Evolutionary conservation across 148 eudicot species (phyloP), one percentile per base, ranked within the genome.

Genomic region (Chenopodium berlandieri): DNA sequence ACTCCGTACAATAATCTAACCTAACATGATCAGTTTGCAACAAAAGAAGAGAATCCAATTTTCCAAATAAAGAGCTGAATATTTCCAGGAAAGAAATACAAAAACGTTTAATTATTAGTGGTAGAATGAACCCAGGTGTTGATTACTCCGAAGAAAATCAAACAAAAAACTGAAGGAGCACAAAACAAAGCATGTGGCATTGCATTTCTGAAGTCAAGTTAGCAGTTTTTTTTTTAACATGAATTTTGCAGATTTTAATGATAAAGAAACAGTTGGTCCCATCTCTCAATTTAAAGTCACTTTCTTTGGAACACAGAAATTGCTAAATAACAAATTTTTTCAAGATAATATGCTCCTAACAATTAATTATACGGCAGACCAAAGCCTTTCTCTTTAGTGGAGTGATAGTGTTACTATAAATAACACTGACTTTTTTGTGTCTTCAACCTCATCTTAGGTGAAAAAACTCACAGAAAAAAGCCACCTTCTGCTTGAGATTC

Each of bases 401-500:
- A 25, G 31, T 65, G 69, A 7, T 23, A 65, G 32, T 65, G 31
- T 27, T 27, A 27, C 27, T 27, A 27, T 27, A 27, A 27, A 27
- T 27, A 27, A 27, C 0, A 0, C 27, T 0, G 27, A 27, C 27
- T 27, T 27, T 27, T 27, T 27, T 27, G 27, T 27, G 27, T 27
- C 27, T 27, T 27, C 13, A 65, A 25, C 69, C 30, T 27, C n/a
- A 65, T n/a, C 1, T 0, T 23, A 65, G 11, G 8, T 23, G 14
- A 11, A 8, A 65, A 65, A 23, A 52, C 56, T 27, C 27, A 27
- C 27, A 27, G 27, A 27, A 27, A 27, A 27, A 27, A 27, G 27
- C 56, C 69, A 65, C 58, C 32, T 73, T 69, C 72, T 73, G 76
- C 76, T 73, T n/a, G 48, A 4, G 30, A 73, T 22, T 2, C 76